phyloP scores from a whole-genome alignment of 345 rosid genomes.

The Gossypium ekmanianum region DNA sequence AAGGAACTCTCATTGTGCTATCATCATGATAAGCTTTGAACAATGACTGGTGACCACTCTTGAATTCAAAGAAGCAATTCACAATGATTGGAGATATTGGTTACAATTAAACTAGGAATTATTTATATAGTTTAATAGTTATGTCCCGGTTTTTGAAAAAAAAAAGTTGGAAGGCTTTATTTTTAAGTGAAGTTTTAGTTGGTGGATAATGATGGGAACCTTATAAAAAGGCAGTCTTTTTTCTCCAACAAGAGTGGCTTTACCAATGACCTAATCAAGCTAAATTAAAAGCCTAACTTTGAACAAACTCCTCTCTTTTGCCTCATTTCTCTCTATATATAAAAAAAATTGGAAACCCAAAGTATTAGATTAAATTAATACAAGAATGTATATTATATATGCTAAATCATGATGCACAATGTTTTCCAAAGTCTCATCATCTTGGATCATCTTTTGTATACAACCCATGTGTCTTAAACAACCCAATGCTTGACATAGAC shows the following conservation, averaged over 20 bases:
- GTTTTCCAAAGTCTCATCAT: background rate
- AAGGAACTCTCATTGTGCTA: too few relatives aligned
- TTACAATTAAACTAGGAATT: background rate
- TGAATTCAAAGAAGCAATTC: too few relatives aligned
- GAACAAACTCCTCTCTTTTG: background rate
- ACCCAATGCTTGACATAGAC: too few relatives aligned
- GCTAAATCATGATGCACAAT: background rate
- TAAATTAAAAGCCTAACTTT: conserved; percentile 6
- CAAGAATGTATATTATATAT: background rate
- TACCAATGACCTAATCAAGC: conserved; percentile 15
- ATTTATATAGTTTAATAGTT: background rate
- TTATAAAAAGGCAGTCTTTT: background rate
- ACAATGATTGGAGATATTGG: too few relatives aligned
- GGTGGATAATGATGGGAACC: conserved; percentile 27
- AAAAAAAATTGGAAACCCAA: too few relatives aligned
- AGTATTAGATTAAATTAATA: background rate
- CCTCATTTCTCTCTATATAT: background rate
- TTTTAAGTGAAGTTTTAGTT: conserved; percentile 21
- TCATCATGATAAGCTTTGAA: too few relatives aligned
- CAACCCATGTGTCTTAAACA: background rate
- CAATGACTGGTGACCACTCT: too few relatives aligned
- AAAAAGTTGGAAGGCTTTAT: background rate
- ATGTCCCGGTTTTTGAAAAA: background rate
- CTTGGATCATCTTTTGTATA: background rate
- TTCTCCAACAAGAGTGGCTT: conserved; percentile 21